Base-by-base conservation (phyloP, 2,329 filamentous ascomycete species). In the Diaporthe aspalathi region DNA sequence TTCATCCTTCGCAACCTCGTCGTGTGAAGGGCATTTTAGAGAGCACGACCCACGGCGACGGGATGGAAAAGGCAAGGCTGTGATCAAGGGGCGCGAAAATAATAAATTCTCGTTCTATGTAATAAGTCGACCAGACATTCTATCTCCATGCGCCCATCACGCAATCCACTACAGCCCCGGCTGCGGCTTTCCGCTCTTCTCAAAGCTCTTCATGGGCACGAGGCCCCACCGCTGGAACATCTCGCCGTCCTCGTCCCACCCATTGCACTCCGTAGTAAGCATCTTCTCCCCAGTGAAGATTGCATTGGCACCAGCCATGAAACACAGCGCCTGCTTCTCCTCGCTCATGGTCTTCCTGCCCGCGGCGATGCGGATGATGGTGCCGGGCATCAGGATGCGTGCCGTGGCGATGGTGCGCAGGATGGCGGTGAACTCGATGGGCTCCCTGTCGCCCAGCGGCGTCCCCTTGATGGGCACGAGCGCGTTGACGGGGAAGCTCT, bases 241-340 rank as follows among this genome's bases (percentile, higher is more conserved):
- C 52, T 84, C 90, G 74, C 89, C 91, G 78, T 97, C 94, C 81
- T 97, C 93, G 74, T 96, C 94, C 93, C 93, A 97, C 38, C 94
- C 93, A 76, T 94, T 95, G 79, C 94, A 97, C 70, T 94, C 93
- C 0, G 94, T 97, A 5, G 94, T 97, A 82, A 97, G 81, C 94
- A 97, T 97, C 87, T 95, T 97, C 84, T 97, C 94, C 11, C 94
- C 94, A 0, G 94, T 97, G 79, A 97, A 97, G 43, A 97, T 92
- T n/a, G 94, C 94, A 77, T 97, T 97, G 1, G 94, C 94, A 17
- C 94, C 94, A 0, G 94, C 94, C 88, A 93, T 91, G 83, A 97
- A 97, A 81, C 94, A 97, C 75, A 95, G 80, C 17, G 94, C 91
- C 83, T 97, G 94, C 84, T 97, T 92, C 82, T 96, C 94, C 83